phyloP scores from a whole-genome alignment of 1,139 yeast species.

The Kodamaea alishanica region DNA sequence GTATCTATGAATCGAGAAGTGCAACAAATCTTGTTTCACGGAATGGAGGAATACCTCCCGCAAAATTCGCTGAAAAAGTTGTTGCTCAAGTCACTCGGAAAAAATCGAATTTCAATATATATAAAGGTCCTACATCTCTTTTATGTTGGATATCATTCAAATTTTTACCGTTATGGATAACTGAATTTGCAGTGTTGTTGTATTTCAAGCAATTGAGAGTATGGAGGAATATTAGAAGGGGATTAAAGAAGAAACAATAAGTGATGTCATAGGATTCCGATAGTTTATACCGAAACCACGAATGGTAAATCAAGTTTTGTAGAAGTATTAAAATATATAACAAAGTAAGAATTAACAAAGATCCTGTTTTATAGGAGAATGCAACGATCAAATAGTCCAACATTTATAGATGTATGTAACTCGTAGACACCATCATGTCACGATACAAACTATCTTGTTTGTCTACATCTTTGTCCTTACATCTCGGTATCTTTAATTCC shows the following conservation, averaged over 20 bases:
- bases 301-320: too few species aligned
- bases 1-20: slow-evolving; percentile 25
- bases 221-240: slow-evolving; percentile 11
- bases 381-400: too few species aligned
- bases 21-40: slow-evolving; percentile 28
- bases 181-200: slow-evolving; percentile 23
- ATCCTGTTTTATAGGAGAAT: too few species aligned
- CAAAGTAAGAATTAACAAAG: too few species aligned
- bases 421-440: too few species aligned
- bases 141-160: slow-evolving; percentile 22
- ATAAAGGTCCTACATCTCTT: slow-evolving; percentile 24
- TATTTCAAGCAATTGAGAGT: slow-evolving; percentile 32
- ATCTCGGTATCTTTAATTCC: too few species aligned
- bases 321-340: too few species aligned
- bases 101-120: slow-evolving; percentile 27
- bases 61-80: slow-evolving; percentile 30
- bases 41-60: slow-evolving; percentile 22
- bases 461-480: too few species aligned
- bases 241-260: slow-evolving; percentile 1
- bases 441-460: too few species aligned
- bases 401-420: too few species aligned
- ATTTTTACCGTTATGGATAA: slow-evolving; percentile 29
- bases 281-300: neutral
- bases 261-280: neutral
- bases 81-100: slow-evolving; percentile 20